Conservation (phyloP, 176 grass and related monocot genomes). For the Triticum urartu region DNA sequence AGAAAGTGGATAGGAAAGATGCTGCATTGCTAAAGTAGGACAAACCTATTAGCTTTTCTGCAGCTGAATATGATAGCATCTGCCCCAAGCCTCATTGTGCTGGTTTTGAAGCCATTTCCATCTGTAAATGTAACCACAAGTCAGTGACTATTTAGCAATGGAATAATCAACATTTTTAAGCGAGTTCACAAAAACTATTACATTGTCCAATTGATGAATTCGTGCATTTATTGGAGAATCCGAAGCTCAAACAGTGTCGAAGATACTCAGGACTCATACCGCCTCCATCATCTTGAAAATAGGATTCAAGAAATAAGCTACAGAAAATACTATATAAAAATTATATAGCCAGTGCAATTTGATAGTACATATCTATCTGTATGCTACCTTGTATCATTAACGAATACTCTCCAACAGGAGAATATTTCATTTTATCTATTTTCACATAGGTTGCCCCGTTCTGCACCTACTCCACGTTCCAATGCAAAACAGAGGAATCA, state of each 20-base stretch:
- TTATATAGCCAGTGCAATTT: not conserved
- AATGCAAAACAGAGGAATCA: constrained; percentile 7
- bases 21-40: not conserved
- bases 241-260: constrained; percentile 74
- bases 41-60: constrained; percentile 45
- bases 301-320: not conserved
- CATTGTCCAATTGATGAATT: constrained; percentile 66
- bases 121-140: constrained; percentile 37
- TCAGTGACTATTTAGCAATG: constrained; percentile 33
- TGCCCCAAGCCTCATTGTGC: constrained; percentile 85
- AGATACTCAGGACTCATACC: constrained; percentile 75
- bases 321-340: constrained; percentile 8
- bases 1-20: not conserved
- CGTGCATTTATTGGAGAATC: constrained; percentile 64
- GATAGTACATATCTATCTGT: not conserved
- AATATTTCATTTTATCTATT: constrained; percentile 56
- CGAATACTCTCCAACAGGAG: constrained; percentile 47
- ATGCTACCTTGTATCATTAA: constrained; percentile 72
- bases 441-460: constrained; percentile 75
- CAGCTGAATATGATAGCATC: constrained; percentile 78
- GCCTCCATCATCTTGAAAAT: constrained; percentile 63
- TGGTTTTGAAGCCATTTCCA: constrained; percentile 94
- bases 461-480: constrained; percentile 40
- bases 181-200: constrained; percentile 13
- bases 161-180: not conserved